Evolutionary conservation across 2,329 filamentous ascomycete genomes (phyloP), one percentile per base, ranked within the genome.

Genomic region (Botrytis fabae): DNA sequence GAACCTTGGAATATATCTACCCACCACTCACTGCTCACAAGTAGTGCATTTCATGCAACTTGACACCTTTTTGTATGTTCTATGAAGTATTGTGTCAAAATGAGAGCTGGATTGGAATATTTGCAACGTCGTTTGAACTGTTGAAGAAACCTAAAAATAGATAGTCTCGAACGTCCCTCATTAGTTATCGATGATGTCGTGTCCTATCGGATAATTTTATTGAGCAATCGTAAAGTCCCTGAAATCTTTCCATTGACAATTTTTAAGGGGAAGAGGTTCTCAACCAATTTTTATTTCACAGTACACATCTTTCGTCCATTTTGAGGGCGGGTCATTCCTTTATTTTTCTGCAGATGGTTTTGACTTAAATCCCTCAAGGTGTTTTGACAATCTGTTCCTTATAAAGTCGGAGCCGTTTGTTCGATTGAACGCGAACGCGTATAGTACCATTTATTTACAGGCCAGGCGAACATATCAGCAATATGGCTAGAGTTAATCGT

Each of bases 401-500:
- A 61, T 32, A 51, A 32, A 22, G 44, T 46, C 16, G 18, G 42
- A 69, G 63, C 35, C 35, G 54, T 62, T 61, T 61, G 68, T 44
- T 70, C 54, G 14, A 70, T 69, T 69, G 48, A 70, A 61, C 63
- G 70, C 63, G 32, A 35, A 69, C 70, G 63, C 63, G 63, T 72
- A 42, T 14, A 51, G 42, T 42, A 69, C 54, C 10, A 61, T 61
- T 60, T 46, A 40, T 40, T 14, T 40, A 61, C 22, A n/a, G 7
- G 35, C 7, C 60, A 14, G 42, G 59, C 61, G 35, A 40, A 44
- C 9, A 28, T 28, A 60, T 51, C 40, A 16, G 48, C 35, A 76
- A 62, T 77, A 91, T 91, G 89, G 86, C 86, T 75, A 81, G 84
- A 74, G 83, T 86, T 77, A 84, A 84, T 78, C 93, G 95, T 81